Evolutionary conservation across 179 eudicot species (phyloP), one percentile per base, ranked within the genome.

Genomic region (Gypsophila paniculata): DNA sequence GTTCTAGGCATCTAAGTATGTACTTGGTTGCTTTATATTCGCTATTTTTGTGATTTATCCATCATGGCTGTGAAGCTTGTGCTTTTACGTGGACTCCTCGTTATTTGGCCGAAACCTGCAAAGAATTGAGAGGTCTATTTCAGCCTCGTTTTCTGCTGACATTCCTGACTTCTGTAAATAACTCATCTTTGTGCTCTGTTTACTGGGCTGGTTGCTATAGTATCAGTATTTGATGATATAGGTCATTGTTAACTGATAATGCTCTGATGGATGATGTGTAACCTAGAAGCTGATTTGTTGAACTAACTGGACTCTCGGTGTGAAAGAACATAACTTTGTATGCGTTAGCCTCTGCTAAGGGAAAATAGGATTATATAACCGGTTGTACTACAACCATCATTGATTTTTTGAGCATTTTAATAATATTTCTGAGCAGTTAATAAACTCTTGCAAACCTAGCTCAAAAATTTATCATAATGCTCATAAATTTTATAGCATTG

Each of bases 61-160:
- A 6, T 25, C 34, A 59, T 61, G 65, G 42, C 17, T 61, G 62
- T 59, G 63, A 26, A 59, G 11, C 8, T 14, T 5, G 15, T 11
- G 64, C 57, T 38, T 72, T 48, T 13, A 18, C 36, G 2, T 44
- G 25, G 2, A 38, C 25, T 61, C 21, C 23, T 53, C 49, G 6
- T 61, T 48, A 6, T 26, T 48, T 21, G 72, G 32, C 25, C 17
- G 18, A 53, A 23, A 36, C 46, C 29, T 34, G 21, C 18, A 18
- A 69, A 32, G 62, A 61, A 36, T 32, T 10, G 26, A 53, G 72
- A 25, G 72, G 8, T 11, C 8, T 36, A n/a, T 70, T 54, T 36
- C 18, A 21, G 10, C 21, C 51, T 23, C 65, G 39, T 4, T 59
- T 19, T 55, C 5, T 53, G 39, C 46, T 68, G 3, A 4, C 21